These are phyloP conservation scores for Chlamydomonas sphaeroides DNA, from an alignment of 139 green algal species.

Conservation along the genomic window DNA sequence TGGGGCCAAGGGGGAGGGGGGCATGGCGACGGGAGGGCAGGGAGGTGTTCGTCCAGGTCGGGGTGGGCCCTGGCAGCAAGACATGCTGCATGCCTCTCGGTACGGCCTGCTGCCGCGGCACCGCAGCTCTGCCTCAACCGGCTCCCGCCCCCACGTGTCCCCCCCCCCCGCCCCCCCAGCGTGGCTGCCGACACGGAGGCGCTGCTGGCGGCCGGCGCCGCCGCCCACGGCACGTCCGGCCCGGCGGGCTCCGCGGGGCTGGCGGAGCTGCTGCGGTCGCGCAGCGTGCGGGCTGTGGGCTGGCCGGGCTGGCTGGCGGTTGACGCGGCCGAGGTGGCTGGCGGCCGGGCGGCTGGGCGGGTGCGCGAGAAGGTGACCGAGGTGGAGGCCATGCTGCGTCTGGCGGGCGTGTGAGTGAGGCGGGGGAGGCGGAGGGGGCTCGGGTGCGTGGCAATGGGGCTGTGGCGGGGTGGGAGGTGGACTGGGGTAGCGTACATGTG, in stretches of 20 bases:
- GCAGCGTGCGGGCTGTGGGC: slow-evolving; percentile 54
- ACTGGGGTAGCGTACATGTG: no score
- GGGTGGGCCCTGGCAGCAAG: no score
- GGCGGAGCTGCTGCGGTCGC: slow-evolving; percentile 52
- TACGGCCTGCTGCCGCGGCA: no score
- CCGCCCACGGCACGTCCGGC: neutral
- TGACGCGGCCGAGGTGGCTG: slow-evolving; percentile 68
- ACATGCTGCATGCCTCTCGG: no score
- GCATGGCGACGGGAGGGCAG: no score
- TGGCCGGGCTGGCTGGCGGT: slow-evolving; percentile 72
- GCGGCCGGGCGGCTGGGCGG: slow-evolving; percentile 63
- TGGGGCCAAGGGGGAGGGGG: slow-evolving; percentile 6
- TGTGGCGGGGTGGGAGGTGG: no score
- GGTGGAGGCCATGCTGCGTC: slow-evolving; percentile 69
- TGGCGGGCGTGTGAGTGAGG: neutral
- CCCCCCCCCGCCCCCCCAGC: neutral
- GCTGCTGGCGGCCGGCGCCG: neutral
- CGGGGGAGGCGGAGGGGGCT: no score
- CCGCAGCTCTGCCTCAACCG: no score
- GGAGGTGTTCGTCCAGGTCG: no score
- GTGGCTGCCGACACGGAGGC: slow-evolving; percentile 61
- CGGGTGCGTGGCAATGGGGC: no score
- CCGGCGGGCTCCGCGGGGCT: slow-evolving; percentile 47
- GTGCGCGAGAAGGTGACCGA: slow-evolving; percentile 72
- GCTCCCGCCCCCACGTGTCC: no score